Base-by-base conservation (phyloP, 2,329 filamentous ascomycete species). In the Tricladium varicosporioides region DNA sequence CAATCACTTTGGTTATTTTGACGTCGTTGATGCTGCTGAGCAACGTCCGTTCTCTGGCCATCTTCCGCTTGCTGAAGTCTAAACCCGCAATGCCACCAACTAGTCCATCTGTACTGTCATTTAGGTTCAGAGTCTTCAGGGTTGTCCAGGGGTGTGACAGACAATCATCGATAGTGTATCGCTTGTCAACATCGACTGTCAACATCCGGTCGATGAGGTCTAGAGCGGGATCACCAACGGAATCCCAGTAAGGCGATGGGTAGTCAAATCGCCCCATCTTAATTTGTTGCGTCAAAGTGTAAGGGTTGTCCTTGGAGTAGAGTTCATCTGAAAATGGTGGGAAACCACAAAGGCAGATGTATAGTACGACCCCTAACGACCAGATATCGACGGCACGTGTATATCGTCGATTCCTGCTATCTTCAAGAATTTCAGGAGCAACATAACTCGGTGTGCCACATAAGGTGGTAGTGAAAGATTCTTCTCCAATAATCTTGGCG, bases 371-470 rank as follows among this genome's bases (percentile, higher is more conserved):
- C n/a, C 94, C 94, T 0, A 97, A 80, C 1, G 92, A 96, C 94
- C 94, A 97, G 44, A 97, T 81, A 71, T 99, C 94, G 9, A 99
- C 94, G 2, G 92, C 92, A 68, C 92, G 91, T 54, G 92, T 96
- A 75, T 99, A 99, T 69, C 89, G 89, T 63, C 94, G 86, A 60
- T 91, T 84, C 67, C 85, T 87, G 15, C 83, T 85, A 61, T 92
- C 89, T 68, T 92, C 88, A 4, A 99, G 78, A 56, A 99, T 96
- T 72, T 99, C 94, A 1, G 94, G 94, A 1, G 95, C 94, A 59
- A 97, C 93, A 71, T 99, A 96, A 72, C 89, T 94, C 5, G 93
- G 94, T n/a, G 94, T 99, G 61, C 94, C 94, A 71, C 94, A 94
- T 61, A 99, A 77, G 0, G 94, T 97, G 0, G 92, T 97, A 1